phyloP scores from a whole-genome alignment of 441 rosid genomes.

The Corymbia citriodora region DNA sequence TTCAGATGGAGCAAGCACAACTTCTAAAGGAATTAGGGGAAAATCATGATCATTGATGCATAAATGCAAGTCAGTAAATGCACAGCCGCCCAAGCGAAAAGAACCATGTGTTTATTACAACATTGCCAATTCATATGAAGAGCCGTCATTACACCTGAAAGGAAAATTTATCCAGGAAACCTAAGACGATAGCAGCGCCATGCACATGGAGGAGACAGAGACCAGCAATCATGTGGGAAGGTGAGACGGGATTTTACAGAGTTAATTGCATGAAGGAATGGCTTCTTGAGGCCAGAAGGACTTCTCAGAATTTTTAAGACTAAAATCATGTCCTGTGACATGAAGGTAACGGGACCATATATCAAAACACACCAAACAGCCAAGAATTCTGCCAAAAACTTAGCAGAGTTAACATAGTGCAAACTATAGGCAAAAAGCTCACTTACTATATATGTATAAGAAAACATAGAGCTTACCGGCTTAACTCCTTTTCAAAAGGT shows the following conservation, averaged over 20 bases:
- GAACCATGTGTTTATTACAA: background rate
- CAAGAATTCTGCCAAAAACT: slow-evolving; percentile 44
- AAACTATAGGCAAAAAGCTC: background rate
- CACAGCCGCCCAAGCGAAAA: background rate
- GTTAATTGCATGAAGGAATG: slow-evolving; percentile 8
- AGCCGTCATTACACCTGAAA: background rate
- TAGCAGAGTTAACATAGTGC: slow-evolving; percentile 25
- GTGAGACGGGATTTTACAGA: slow-evolving; percentile 4
- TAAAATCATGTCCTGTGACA: slow-evolving; percentile 27
- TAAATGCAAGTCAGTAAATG: background rate
- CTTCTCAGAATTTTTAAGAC: slow-evolving; percentile 11
- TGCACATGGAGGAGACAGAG: background rate
- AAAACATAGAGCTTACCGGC: slow-evolving; percentile 25
- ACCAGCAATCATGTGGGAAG: slow-evolving; percentile 5
- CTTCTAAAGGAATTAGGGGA: background rate
- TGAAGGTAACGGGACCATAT: slow-evolving; percentile 34
- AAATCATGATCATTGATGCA: background rate
- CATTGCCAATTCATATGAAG: background rate
- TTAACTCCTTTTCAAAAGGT: slow-evolving; percentile 25
- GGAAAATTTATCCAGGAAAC: background rate
- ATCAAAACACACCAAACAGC: slow-evolving; percentile 34
- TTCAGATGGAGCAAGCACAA: background rate
- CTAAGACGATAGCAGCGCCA: background rate
- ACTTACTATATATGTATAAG: background rate
- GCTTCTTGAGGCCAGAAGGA: slow-evolving; percentile 22